Base-by-base conservation (phyloP, 371 early-diverging fungal genomes). In the Mycotypha africana region DNA sequence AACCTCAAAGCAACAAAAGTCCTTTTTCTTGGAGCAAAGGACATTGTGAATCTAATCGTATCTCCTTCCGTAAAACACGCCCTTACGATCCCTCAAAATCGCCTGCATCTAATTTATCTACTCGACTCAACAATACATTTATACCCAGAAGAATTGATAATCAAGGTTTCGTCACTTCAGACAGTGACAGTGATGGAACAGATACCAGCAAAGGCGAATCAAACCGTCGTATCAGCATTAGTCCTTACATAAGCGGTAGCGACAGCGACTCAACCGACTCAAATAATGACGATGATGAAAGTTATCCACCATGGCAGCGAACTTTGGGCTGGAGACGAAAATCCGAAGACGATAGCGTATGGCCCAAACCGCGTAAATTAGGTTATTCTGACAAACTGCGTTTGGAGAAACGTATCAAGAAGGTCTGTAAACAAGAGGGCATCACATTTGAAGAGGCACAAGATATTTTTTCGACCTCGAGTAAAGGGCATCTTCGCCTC, bases 171-270 rank as follows among this genome's bases (percentile, higher is more conserved):
- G 54, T 60, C 28, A 40, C 51, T n/a, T 60, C 60, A 0, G 60
- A 54, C 16, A 55, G 55, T 7, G 60, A 60, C 2, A 55, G 55
- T 2, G 60, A 53, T n/a, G n/a, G n/a, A n/a, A n/a, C n/a, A n/a
- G n/a, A n/a, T n/a, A n/a, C n/a, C n/a, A n/a, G n/a, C n/a, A n/a
- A n/a, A n/a, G n/a, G n/a, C n/a, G n/a, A n/a, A n/a, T n/a, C n/a
- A n/a, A n/a, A n/a, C n/a, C n/a, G n/a, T n/a, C n/a, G n/a, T n/a
- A n/a, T n/a, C n/a, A n/a, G n/a, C n/a, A n/a, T n/a, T n/a, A n/a
- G n/a, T n/a, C n/a, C n/a, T n/a, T n/a, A n/a, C n/a, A n/a, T n/a
- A n/a, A n/a, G n/a, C n/a, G n/a, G n/a, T n/a, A n/a, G n/a, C n/a
- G n/a, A n/a, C n/a, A n/a, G n/a, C n/a, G 30, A 28, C 12, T 8